Evolutionary conservation across 2,329 filamentous ascomycete genomes (phyloP).

Genomic region (Aspergillus awamori): DNA sequence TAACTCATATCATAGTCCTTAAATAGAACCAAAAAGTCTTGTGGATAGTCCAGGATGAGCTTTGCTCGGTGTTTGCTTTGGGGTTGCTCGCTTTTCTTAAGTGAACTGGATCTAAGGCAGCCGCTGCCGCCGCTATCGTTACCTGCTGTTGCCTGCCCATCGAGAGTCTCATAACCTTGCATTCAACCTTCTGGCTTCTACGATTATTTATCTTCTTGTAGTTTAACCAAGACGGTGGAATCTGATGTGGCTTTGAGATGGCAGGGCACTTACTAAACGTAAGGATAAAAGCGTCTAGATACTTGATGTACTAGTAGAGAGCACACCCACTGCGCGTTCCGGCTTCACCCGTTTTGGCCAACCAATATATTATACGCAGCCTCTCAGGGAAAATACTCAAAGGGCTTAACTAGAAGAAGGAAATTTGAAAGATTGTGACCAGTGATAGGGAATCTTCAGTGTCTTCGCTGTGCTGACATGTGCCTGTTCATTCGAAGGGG

Average conservation of each 20-base stretch:
- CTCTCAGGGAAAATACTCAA: background rate
- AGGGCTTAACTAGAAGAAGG: too few species aligned
- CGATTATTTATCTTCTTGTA: background rate
- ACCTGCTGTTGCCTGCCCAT: conserved; percentile 7
- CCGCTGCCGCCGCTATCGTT: background rate
- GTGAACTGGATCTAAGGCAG: conserved; percentile 1
- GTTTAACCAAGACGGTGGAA: background rate
- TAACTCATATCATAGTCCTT: background rate
- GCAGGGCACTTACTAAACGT: background rate
- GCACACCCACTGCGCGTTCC: conserved; percentile 10
- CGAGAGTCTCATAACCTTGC: background rate
- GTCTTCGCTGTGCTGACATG: too few species aligned
- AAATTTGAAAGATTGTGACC: too few species aligned
- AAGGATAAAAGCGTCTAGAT: background rate
- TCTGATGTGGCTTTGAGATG: background rate
- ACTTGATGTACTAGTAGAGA: background rate
- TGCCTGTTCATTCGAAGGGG: too few species aligned
- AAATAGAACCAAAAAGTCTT: background rate
- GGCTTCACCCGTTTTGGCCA: conserved; percentile 13
- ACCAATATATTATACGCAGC: background rate
- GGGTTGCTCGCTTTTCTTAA: background rate
- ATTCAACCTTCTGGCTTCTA: background rate
- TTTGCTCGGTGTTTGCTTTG: background rate
- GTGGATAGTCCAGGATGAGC: background rate
- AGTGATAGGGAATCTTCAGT: too few species aligned